phyloP scores from a whole-genome alignment of 345 rosid genomes.

The Citrus cavaleriei region DNA sequence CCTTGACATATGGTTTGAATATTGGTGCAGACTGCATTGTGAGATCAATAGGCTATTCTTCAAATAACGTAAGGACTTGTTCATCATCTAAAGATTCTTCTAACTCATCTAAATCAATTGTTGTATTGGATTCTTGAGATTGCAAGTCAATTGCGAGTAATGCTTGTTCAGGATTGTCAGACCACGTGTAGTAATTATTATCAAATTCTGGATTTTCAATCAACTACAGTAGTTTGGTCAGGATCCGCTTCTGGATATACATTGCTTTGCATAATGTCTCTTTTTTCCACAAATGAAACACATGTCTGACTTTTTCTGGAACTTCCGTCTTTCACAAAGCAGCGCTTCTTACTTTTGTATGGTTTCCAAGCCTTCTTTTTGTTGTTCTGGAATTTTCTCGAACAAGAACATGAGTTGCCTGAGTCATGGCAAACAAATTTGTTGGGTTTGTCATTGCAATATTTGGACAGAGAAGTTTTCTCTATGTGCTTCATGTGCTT shows the following conservation, averaged over 20 bases:
- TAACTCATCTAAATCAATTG: too few relatives aligned
- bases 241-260: not conserved
- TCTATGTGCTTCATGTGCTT: too few relatives aligned
- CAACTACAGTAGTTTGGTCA: not conserved
- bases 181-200: too few relatives aligned
- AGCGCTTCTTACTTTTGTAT: accelerated
- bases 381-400: accelerated
- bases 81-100: too few relatives aligned
- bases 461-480: not conserved
- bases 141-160: too few relatives aligned
- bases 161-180: not conserved
- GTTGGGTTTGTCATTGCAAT: not conserved
- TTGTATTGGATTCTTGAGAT: too few relatives aligned
- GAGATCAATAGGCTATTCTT: too few relatives aligned
- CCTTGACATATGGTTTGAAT: not conserved
- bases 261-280: not conserved
- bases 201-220: not conserved
- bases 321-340: not conserved
- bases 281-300: not conserved
- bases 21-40: too few relatives aligned
- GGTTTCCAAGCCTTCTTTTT: not conserved
- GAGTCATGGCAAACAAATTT: not conserved
- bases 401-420: accelerated
- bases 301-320: accelerated
- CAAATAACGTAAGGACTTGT: too few relatives aligned